Conservation (phyloP, 805 yeast genomes). For the Tetrapisispora namnaoensis region DNA sequence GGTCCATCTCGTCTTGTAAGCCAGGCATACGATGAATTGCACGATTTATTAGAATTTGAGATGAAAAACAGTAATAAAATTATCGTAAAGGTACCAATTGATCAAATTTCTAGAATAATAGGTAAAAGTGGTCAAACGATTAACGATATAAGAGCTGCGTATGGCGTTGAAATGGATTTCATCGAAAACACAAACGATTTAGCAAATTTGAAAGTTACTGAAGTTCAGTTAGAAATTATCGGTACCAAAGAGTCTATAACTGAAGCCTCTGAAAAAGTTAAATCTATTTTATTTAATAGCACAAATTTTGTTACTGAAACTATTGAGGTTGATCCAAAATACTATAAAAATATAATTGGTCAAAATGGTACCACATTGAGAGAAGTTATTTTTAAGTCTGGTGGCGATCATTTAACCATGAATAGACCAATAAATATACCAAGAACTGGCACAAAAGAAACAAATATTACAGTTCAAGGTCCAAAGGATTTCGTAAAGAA, state of each 20-base stretch:
- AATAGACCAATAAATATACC: slow-evolving; percentile 46
- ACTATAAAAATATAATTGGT: slow-evolving; percentile 70
- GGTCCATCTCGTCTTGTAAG: slow-evolving; percentile 88
- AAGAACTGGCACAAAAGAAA: slow-evolving; percentile 49
- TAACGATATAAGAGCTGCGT: slow-evolving; percentile 60
- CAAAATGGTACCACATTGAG: slow-evolving; percentile 64
- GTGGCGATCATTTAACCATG: slow-evolving; percentile 43
- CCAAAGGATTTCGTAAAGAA: slow-evolving; percentile 62
- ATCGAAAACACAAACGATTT: slow-evolving; percentile 31
- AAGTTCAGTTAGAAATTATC: slow-evolving; percentile 53
- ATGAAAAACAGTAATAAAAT: slow-evolving; percentile 69
- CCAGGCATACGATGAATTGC: slow-evolving; percentile 73
- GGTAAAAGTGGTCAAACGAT: slow-evolving; percentile 84
- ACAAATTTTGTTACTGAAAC: slow-evolving; percentile 50
- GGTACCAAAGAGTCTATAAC: slow-evolving; percentile 75
- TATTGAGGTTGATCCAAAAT: slow-evolving; percentile 61
- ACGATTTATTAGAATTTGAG: slow-evolving; percentile 76
- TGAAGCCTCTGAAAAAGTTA: slow-evolving; percentile 56
- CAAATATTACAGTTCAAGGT: slow-evolving; percentile 58
- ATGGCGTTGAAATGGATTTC: slow-evolving; percentile 43
- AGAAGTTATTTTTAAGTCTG: slow-evolving; percentile 68
- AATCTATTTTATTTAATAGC: slow-evolving; percentile 51
- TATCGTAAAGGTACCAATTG: slow-evolving; percentile 53
- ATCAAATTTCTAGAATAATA: slow-evolving; percentile 73
- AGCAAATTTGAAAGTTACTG: slow-evolving; percentile 38